Percentiles rank a stretch among this genome's conserved stretches.
phyloP scores from a whole-genome alignment of 257 asterid genomes.

The Echites panduratus region DNA sequence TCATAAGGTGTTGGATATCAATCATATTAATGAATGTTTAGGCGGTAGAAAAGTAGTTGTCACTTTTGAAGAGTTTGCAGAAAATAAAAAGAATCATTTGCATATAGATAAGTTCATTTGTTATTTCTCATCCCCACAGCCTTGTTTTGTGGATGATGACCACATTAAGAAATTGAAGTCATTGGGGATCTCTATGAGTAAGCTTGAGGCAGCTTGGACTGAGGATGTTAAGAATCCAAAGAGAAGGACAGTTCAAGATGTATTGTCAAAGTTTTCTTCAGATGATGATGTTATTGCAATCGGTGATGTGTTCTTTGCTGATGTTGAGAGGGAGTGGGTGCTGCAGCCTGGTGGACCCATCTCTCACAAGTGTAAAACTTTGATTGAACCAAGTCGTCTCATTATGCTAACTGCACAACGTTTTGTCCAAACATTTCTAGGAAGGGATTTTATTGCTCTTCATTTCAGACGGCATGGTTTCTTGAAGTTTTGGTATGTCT shows the following conservation, averaged over 20 bases:
- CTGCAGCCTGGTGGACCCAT: conserved; percentile 97
- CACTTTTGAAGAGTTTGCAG: conserved; percentile 77
- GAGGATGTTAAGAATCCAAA: conserved; percentile 89
- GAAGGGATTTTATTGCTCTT: conserved; percentile 78
- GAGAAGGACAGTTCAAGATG: conserved; percentile 54
- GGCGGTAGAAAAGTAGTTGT: conserved; percentile 81
- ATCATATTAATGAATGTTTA: conserved; percentile 71
- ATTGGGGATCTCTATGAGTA: conserved; percentile 62
- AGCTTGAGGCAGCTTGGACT: conserved; percentile 74
- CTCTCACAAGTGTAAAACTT: conserved; percentile 70
- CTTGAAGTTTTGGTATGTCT: conserved; percentile 85
- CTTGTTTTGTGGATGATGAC: conserved; percentile 84
- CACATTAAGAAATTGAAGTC: conserved; percentile 76
- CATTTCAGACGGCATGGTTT: conserved; percentile 97
- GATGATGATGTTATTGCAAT: conserved; percentile 73
- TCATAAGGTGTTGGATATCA: conserved; percentile 68
- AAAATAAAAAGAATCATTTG: conserved; percentile 49
- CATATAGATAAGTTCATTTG: conserved; percentile 74
- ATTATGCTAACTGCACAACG: conserved; percentile 93
- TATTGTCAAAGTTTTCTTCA: conserved; percentile 54
- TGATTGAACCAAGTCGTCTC: conserved; percentile 86
- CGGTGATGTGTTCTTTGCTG: conserved; percentile 96
- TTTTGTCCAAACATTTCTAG: conserved; percentile 89
- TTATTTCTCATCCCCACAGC: conserved; percentile 79
- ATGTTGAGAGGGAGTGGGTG: conserved; percentile 82